Percentiles rank a stretch among this genome's conserved stretches.
phyloP scores from a whole-genome alignment of 1,284 basidiomycete species.

The Macrocybe sp. region DNA sequence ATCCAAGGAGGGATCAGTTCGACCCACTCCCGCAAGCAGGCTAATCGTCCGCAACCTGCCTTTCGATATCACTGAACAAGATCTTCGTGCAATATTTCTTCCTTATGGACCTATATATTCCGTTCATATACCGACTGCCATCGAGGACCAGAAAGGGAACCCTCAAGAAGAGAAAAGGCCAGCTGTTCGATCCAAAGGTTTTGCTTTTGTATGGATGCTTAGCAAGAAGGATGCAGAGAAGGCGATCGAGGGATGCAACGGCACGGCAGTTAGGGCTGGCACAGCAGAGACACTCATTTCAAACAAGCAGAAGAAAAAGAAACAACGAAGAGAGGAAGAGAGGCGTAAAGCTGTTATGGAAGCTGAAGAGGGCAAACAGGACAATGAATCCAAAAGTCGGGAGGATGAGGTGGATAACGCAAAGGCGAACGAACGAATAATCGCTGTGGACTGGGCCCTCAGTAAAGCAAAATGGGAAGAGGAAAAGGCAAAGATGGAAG shows the following conservation, averaged over 20 bases:
- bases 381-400: slow-evolving; percentile 30
- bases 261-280: slow-evolving; percentile 64
- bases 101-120: slow-evolving; percentile 87
- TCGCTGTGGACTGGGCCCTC: slow-evolving; percentile 96
- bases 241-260: slow-evolving; percentile 84
- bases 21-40: slow-evolving; percentile 69
- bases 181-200: slow-evolving; percentile 65
- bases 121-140: slow-evolving; percentile 69
- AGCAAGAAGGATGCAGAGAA: slow-evolving; percentile 82
- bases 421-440: slow-evolving; percentile 53
- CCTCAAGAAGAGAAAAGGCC: slow-evolving; percentile 27
- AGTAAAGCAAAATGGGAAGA: slow-evolving; percentile 92
- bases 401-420: slow-evolving; percentile 32
- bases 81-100: slow-evolving; percentile 85
- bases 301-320: slow-evolving; percentile 77
- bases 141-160: slow-evolving; percentile 18
- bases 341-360: slow-evolving; percentile 38
- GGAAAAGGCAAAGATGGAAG: slow-evolving; percentile 57
- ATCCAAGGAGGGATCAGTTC: slow-evolving; percentile 24
- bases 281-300: slow-evolving; percentile 60
- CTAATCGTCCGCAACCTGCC: slow-evolving; percentile 93
- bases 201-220: slow-evolving; percentile 96
- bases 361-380: slow-evolving; percentile 30
- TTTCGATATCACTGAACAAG: slow-evolving; percentile 78
- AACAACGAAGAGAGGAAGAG: slow-evolving; percentile 54